phyloP scores from a whole-genome alignment of 1,284 basidiomycete species.

The Malassezia yamatoensis region DNA sequence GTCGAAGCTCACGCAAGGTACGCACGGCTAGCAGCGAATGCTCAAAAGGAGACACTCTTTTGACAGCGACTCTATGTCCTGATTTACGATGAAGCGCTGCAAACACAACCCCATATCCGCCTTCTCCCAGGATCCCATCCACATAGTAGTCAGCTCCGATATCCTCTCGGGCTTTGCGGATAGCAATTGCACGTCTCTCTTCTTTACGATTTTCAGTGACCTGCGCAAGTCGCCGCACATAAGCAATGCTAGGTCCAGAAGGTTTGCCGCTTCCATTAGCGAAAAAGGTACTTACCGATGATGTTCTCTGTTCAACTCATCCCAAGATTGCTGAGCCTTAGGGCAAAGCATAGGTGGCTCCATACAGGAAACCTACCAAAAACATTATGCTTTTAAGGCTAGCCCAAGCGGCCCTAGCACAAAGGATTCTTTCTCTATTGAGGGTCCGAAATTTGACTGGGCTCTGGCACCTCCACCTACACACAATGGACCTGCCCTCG shows the following conservation, averaged over 20 bases:
- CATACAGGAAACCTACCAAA: not conserved
- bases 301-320: not conserved
- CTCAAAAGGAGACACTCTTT: conserved; percentile 17
- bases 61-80: conserved; percentile 33
- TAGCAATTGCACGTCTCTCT: conserved; percentile 5
- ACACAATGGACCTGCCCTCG: not conserved
- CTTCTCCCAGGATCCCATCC: conserved; percentile 50
- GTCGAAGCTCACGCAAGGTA: conserved; percentile 21
- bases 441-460: not conserved
- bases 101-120: conserved; percentile 51
- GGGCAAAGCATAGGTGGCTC: not conserved
- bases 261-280: not conserved
- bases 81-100: conserved; percentile 48
- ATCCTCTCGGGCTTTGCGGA: conserved; percentile 20
- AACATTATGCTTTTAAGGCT: not conserved
- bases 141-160: conserved; percentile 43
- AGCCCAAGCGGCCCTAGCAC: not conserved
- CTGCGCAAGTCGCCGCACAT: conserved; percentile 12
- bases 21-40: conserved; percentile 18
- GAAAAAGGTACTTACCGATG: conserved; percentile 2
- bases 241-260: not conserved
- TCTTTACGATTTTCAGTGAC: conserved; percentile 14
- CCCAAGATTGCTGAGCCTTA: not conserved
- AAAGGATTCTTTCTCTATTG: not conserved
- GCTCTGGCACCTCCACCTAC: conserved; percentile 4